Percentiles rank a stretch among this genome's conserved stretches.
Evolutionary conservation across 768 basidiomycete genomes (phyloP).

Genomic region (Russula brevipes): DNA sequence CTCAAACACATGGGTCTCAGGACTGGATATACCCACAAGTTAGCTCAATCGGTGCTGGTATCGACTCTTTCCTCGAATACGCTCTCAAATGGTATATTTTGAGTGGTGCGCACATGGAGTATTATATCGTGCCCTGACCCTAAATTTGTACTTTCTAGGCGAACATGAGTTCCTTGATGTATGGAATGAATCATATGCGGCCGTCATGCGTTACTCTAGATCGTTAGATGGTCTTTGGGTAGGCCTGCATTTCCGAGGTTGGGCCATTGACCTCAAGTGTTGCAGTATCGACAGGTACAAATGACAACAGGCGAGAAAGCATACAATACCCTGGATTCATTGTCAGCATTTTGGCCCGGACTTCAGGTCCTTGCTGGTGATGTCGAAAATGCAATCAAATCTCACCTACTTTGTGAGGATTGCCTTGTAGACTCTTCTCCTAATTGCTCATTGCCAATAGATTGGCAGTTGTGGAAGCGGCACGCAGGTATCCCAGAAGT

Average conservation of each 20-base stretch:
- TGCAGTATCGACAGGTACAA: slow-evolving; percentile 80
- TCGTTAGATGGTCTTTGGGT: slow-evolving; percentile 88
- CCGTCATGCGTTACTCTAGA: slow-evolving; percentile 73
- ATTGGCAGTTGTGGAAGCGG: slow-evolving; percentile 90
- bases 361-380: slow-evolving; percentile 85
- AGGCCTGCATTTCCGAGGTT: slow-evolving; percentile 26
- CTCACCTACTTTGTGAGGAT: slow-evolving; percentile 78
- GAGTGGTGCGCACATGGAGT: slow-evolving; percentile 49
- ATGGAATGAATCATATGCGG: slow-evolving; percentile 36
- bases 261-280: slow-evolving; percentile 3
- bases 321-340: slow-evolving; percentile 81
- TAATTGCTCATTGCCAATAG: slow-evolving; percentile 36
- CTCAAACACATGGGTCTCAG: slow-evolving; percentile 34
- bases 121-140: background rate
- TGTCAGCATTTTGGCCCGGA: slow-evolving; percentile 98
- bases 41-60: slow-evolving; percentile 85
- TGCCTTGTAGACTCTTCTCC: background rate
- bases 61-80: slow-evolving; percentile 95
- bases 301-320: slow-evolving; percentile 59
- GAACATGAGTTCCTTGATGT: slow-evolving; percentile 38
- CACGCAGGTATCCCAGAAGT: slow-evolving; percentile 89
- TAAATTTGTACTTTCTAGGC: slow-evolving; percentile 26
- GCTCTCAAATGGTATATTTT: slow-evolving; percentile 89
- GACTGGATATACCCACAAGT: slow-evolving; percentile 73
- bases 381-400: slow-evolving; percentile 82